phyloP scores from a whole-genome alignment of 371 early-diverging fungal species.

The Circinella minor region DNA sequence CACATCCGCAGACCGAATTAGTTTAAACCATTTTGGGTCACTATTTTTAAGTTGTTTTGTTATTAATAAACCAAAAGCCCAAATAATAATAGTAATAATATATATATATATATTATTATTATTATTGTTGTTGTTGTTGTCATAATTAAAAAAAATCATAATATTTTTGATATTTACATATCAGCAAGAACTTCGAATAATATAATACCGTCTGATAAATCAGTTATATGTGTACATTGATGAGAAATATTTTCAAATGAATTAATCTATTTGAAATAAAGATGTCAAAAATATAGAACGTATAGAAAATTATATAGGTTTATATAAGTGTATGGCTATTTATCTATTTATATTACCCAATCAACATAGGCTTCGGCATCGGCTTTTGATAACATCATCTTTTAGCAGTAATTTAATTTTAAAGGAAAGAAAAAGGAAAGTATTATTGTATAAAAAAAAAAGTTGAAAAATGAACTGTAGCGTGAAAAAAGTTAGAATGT shows the following conservation, averaged over 20 bases:
- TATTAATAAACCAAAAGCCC: not conserved
- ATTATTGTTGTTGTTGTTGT: not conserved
- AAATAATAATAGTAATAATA: not conserved
- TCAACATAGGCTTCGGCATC: constrained; percentile 24
- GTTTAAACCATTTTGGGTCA: constrained; percentile 89
- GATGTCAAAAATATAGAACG: not conserved
- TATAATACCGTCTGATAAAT: constrained; percentile 81
- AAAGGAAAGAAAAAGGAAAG: not conserved
- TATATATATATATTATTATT: not conserved
- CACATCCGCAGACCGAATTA: constrained; percentile 72
- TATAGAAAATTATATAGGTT: too few relatives aligned
- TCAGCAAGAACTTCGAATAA: constrained; percentile 83
- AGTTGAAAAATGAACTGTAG: not conserved
- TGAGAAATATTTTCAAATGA: constrained; percentile 73
- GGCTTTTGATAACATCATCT: constrained; percentile 9
- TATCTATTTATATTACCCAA: constrained; percentile 13
- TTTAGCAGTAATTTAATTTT: constrained; percentile 6
- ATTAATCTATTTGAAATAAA: constrained; percentile 60
- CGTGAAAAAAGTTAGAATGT: not conserved
- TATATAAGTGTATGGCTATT: too few relatives aligned
- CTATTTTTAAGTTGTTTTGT: constrained; percentile 35
- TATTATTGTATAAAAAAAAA: not conserved
- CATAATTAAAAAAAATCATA: not conserved
- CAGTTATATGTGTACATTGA: constrained; percentile 60
- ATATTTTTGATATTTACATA: constrained; percentile 66